Evolutionary conservation across 345 rosid genomes (phyloP).

Genomic region (Camelina hispida): DNA sequence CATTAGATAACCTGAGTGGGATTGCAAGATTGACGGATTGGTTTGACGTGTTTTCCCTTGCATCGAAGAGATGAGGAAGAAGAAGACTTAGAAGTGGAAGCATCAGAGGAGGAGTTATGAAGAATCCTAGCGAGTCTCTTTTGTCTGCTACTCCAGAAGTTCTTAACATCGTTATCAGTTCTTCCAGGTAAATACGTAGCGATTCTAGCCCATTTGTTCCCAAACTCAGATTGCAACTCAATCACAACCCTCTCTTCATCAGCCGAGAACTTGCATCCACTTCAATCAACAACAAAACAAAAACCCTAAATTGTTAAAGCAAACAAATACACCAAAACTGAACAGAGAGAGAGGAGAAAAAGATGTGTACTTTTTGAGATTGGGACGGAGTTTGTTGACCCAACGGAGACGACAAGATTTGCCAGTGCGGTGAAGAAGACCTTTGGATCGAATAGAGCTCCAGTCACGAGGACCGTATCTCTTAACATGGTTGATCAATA

Average conservation of each 20-base stretch:
- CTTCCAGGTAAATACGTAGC: constrained; percentile 85
- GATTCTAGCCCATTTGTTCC: constrained; percentile 96
- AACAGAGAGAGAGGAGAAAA: neutral
- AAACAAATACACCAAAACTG: neutral
- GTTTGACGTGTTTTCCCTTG: constrained; percentile 35
- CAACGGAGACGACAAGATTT: constrained; percentile 98
- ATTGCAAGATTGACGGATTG: constrained; percentile 4
- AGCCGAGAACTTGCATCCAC: constrained; percentile 87
- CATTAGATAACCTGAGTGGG: constrained; percentile 12
- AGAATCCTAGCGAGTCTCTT: constrained; percentile 81
- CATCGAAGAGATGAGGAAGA: constrained; percentile 14
- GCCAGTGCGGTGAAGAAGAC: constrained; percentile 81
- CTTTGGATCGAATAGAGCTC: constrained; percentile 99
- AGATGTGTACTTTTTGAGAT: constrained; percentile 66
- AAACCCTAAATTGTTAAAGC: neutral
- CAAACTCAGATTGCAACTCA: constrained; percentile 80
- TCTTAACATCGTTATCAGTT: constrained; percentile 94
- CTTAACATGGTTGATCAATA: constrained; percentile 70
- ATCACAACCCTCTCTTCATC: constrained; percentile 94
- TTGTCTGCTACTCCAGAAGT: constrained; percentile 94
- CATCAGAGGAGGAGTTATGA: constrained; percentile 54
- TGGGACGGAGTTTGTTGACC: constrained; percentile 96
- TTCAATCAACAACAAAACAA: constrained; percentile 8
- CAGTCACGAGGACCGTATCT: constrained; percentile 88
- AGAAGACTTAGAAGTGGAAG: constrained; percentile 52